phyloP scores from a whole-genome alignment of 1,139 yeast species.

The Candida sp. region DNA sequence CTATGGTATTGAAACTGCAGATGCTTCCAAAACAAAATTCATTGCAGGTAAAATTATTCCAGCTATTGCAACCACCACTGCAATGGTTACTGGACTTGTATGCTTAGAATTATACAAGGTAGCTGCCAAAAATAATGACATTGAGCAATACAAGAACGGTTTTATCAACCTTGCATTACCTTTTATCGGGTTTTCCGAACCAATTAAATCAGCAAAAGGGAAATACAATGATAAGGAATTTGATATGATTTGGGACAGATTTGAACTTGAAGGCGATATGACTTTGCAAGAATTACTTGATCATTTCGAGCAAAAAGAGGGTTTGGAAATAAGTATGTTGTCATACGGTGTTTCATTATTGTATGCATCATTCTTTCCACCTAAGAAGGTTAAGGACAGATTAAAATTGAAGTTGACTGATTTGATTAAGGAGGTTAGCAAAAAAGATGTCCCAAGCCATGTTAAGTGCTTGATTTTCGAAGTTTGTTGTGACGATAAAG shows the following conservation, averaged over 20 bases:
- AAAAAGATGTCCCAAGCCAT: constrained; percentile 77
- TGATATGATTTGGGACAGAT: constrained; percentile 95
- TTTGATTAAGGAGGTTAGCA: constrained; percentile 76
- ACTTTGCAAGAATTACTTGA: constrained; percentile 76
- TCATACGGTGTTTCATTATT: constrained; percentile 87
- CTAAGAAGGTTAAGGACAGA: constrained; percentile 83
- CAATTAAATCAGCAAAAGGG: constrained; percentile 79
- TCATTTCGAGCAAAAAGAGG: constrained; percentile 76
- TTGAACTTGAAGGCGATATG: constrained; percentile 74
- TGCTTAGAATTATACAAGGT: constrained; percentile 91
- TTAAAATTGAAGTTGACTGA: constrained; percentile 63
- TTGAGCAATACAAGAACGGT: constrained; percentile 93
- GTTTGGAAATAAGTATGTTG: constrained; percentile 84
- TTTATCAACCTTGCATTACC: constrained; percentile 93
- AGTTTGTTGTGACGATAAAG: constrained; percentile 86
- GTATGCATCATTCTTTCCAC: constrained; percentile 93
- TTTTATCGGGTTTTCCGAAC: constrained; percentile 96
- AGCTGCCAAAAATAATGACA: constrained; percentile 64
- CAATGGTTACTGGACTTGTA: constrained; percentile 92
- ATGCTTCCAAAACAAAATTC: constrained; percentile 71
- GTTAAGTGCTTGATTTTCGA: constrained; percentile 79
- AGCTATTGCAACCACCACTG: constrained; percentile 98
- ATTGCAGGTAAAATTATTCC: constrained; percentile 96
- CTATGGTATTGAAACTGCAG: constrained; percentile 80
- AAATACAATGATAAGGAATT: constrained; percentile 77